phyloP scores from a whole-genome alignment of 2,329 filamentous ascomycete species.

The Tolypocladium amazonense region DNA sequence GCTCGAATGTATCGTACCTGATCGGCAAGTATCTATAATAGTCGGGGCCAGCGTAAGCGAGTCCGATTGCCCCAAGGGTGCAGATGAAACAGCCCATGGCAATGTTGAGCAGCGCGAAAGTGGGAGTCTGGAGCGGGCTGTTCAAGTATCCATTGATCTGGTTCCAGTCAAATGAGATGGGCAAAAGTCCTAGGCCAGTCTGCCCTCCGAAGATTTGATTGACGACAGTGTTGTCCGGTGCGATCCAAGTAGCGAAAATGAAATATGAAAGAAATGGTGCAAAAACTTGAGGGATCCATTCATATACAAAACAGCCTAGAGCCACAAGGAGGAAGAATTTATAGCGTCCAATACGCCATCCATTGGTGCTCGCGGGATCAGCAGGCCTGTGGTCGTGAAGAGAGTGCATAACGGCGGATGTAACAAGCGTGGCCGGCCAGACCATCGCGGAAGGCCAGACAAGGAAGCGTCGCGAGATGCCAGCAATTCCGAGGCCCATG shows the following conservation, averaged over 20 bases:
- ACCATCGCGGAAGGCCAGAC: slow-evolving; percentile 54
- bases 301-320: slow-evolving; percentile 40
- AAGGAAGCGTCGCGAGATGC: slow-evolving; percentile 47
- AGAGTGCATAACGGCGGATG: slow-evolving; percentile 51
- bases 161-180: slow-evolving; percentile 58
- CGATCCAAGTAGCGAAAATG: slow-evolving; percentile 51
- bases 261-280: slow-evolving; percentile 48
- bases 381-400: slow-evolving; percentile 49
- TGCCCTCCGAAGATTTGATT: slow-evolving; percentile 57
- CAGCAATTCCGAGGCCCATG: slow-evolving; percentile 54
- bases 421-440: slow-evolving; percentile 51
- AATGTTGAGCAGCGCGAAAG: slow-evolving; percentile 50
- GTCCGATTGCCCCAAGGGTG: slow-evolving; percentile 36
- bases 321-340: slow-evolving; percentile 45
- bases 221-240: slow-evolving; percentile 47
- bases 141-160: slow-evolving; percentile 44
- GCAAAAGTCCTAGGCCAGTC: slow-evolving; percentile 50
- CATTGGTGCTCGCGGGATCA: slow-evolving; percentile 38
- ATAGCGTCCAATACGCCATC: slow-evolving; percentile 51
- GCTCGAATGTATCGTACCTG: background rate
- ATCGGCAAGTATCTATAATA: slow-evolving; percentile 46
- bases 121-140: slow-evolving; percentile 48
- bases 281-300: slow-evolving; percentile 48
- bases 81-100: slow-evolving; percentile 40
- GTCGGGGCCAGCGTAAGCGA: slow-evolving; percentile 40